These are phyloP conservation scores for Misopates orontium DNA, from an alignment of 257 asterid species.

Conservation along the genomic window DNA sequence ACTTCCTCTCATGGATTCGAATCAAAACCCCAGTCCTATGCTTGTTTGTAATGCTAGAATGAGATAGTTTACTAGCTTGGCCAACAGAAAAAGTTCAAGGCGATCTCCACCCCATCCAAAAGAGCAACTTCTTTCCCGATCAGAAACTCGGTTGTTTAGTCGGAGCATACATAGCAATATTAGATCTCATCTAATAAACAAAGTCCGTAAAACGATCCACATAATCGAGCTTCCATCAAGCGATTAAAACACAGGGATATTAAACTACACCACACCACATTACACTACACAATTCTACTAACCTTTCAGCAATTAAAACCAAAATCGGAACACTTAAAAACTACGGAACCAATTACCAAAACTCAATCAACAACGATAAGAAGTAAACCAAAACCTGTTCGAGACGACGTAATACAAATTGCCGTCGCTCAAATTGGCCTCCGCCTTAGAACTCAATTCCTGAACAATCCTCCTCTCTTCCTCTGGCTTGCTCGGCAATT, in stretches of 20 bases:
- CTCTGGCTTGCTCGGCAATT: conserved; percentile 81
- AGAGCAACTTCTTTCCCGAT: not conserved
- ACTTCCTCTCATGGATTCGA: no score
- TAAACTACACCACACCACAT: no score
- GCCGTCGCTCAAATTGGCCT: conserved; percentile 72
- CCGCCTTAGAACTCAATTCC: conserved; percentile 66
- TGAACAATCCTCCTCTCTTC: conserved; percentile 69
- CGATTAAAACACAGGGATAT: not conserved
- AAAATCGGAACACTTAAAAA: not conserved
- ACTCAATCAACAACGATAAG: not conserved
- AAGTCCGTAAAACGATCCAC: not conserved
- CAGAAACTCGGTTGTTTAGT: not conserved
- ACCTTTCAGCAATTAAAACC: not conserved
- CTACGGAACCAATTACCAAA: not conserved
- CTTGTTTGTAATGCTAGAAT: not conserved
- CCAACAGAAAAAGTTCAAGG: not conserved
- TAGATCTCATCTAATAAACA: no score
- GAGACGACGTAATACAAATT: conserved; percentile 70
- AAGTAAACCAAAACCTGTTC: conserved; percentile 43
- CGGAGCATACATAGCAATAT: not conserved
- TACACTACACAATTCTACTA: no score
- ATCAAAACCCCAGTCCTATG: not conserved
- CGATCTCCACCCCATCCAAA: not conserved
- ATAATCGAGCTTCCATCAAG: not conserved
- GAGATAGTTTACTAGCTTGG: not conserved